Conservation (phyloP, 371 early-diverging fungal species). For the Mucor sp. region DNA sequence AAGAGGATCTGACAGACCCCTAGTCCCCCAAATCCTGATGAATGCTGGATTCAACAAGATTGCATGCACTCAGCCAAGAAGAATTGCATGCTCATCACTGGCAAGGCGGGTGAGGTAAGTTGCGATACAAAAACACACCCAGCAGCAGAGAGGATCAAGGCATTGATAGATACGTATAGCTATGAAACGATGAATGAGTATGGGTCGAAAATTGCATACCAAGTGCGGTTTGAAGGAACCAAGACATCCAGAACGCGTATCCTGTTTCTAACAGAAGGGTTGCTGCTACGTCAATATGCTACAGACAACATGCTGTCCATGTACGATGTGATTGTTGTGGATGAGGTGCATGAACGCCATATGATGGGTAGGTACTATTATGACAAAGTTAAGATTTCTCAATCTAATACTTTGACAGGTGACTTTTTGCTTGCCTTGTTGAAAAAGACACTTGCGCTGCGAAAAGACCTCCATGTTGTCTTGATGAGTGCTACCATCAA, state of each 20-base stretch:
- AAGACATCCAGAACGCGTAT: conserved; percentile 60
- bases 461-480: conserved; percentile 54
- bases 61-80: conserved; percentile 92
- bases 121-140: too few species aligned
- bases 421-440: conserved; percentile 63
- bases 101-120: conserved; percentile 72
- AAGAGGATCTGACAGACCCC: not conserved
- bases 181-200: conserved; percentile 66
- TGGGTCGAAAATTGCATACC: conserved; percentile 71
- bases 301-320: conserved; percentile 53
- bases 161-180: conserved; percentile 10
- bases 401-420: conserved; percentile 19
- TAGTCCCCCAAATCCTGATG: conserved; percentile 77
- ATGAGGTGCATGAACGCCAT: conserved; percentile 78
- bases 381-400: too few species aligned
- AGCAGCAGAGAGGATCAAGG: not conserved
- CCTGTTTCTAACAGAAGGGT: conserved; percentile 68
- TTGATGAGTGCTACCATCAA: conserved; percentile 87
- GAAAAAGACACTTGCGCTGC: conserved; percentile 47
- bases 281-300: conserved; percentile 66
- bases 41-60: conserved; percentile 74
- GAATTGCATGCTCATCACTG: conserved; percentile 90
- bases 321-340: conserved; percentile 72
- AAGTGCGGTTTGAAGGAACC: conserved; percentile 73
- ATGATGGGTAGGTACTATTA: conserved; percentile 42